Evolutionary conservation across 2,329 filamentous ascomycete species (phyloP).

Genomic region (Chaetomiaceae sp.): DNA sequence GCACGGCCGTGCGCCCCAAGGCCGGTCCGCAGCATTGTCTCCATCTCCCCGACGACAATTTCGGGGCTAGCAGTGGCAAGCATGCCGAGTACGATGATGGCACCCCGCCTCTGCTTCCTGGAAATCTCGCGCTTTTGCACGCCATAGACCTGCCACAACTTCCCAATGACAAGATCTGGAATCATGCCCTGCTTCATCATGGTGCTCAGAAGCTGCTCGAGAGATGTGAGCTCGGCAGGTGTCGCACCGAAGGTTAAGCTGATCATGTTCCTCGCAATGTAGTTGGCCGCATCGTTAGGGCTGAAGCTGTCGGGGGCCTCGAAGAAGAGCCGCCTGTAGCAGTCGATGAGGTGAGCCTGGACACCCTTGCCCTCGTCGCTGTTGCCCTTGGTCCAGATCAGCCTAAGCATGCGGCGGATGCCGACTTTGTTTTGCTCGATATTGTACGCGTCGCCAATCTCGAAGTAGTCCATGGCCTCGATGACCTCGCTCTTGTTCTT

Average conservation of each 20-base stretch:
- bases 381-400: slow-evolving; percentile 99
- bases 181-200: slow-evolving; percentile 96
- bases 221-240: slow-evolving; percentile 86
- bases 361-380: slow-evolving; percentile 98
- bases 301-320: slow-evolving; percentile 87
- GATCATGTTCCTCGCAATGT: slow-evolving; percentile 97
- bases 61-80: slow-evolving; percentile 87
- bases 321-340: slow-evolving; percentile 93
- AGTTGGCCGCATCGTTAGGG: slow-evolving; percentile 87
- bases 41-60: slow-evolving; percentile 91
- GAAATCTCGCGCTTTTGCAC: slow-evolving; percentile 93
- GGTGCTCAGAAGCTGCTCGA: slow-evolving; percentile 89
- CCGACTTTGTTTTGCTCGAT: slow-evolving; percentile 89
- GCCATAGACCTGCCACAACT: slow-evolving; percentile 96
- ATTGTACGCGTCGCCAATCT: slow-evolving; percentile 91
- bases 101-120: slow-evolving; percentile 79
- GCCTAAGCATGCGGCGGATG: slow-evolving; percentile 88
- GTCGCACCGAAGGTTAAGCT: slow-evolving; percentile 95
- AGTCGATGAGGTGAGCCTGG: slow-evolving; percentile 93
- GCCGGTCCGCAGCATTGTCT: slow-evolving; percentile 87
- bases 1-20: slow-evolving; percentile 73
- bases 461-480: slow-evolving; percentile 98
- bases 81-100: slow-evolving; percentile 97
- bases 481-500: slow-evolving; percentile 98
- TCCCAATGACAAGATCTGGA: slow-evolving; percentile 78